A percentile compares a stretch with the other conserved stretches of the same genome.
phyloP scores from a whole-genome alignment of 2,329 filamentous ascomycete species.

The Purpureocillium lavendulum region DNA sequence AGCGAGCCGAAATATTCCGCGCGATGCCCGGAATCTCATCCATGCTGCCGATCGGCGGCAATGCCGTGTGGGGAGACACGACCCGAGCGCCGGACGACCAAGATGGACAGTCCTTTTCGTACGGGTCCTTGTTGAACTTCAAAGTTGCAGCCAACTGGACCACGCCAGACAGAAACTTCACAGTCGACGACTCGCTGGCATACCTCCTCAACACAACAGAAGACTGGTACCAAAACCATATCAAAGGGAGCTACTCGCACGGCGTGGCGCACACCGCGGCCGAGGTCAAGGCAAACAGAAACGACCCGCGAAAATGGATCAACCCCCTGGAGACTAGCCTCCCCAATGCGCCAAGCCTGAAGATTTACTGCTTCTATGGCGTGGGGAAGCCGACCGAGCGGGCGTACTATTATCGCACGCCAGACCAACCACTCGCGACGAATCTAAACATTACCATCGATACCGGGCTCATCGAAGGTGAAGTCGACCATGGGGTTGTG shows the following conservation, averaged over 20 bases:
- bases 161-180: slow-evolving; percentile 65
- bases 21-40: slow-evolving; percentile 95
- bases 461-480: slow-evolving; percentile 49
- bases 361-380: slow-evolving; percentile 96
- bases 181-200: slow-evolving; percentile 64
- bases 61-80: slow-evolving; percentile 88
- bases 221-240: slow-evolving; percentile 72
- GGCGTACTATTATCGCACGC: slow-evolving; percentile 76
- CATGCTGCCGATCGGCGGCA: slow-evolving; percentile 91
- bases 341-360: slow-evolving; percentile 78
- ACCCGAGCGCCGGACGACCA: slow-evolving; percentile 83
- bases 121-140: slow-evolving; percentile 81
- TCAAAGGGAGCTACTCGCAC: slow-evolving; percentile 72
- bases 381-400: slow-evolving; percentile 91
- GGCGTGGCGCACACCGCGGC: slow-evolving; percentile 73
- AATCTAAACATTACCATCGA: slow-evolving; percentile 69
- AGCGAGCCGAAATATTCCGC: slow-evolving; percentile 87
- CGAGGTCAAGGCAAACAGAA: slow-evolving; percentile 76
- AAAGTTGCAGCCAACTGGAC: slow-evolving; percentile 56
- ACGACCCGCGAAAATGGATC: slow-evolving; percentile 78
- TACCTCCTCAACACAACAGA: slow-evolving; percentile 76
- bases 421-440: slow-evolving; percentile 56
- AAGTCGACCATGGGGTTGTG: slow-evolving; percentile 79
- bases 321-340: slow-evolving; percentile 88
- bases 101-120: slow-evolving; percentile 64